Conservation (phyloP, 345 rosid genomes). For the Acer saccharum region DNA sequence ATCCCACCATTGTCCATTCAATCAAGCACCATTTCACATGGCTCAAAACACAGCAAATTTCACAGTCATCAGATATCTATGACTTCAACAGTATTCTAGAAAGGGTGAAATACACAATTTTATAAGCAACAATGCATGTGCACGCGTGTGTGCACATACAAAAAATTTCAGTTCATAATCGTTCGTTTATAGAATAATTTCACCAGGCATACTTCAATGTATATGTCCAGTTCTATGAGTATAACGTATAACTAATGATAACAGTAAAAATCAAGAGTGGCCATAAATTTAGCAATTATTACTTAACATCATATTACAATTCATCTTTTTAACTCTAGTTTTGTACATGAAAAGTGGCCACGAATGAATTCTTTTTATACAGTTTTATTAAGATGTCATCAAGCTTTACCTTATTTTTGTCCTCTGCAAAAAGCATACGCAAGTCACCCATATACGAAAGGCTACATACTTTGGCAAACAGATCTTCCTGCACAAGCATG, state of each 20-base stretch:
- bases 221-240: conserved; percentile 10
- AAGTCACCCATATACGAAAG: conserved; percentile 91
- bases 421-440: conserved; percentile 94
- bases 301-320: background rate
- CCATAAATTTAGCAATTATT: background rate
- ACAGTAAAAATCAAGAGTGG: background rate
- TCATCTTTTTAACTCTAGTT: background rate
- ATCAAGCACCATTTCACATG: background rate
- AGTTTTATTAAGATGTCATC: background rate
- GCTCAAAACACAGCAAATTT: background rate
- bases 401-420: conserved; percentile 67
- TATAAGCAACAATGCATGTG: background rate
- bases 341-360: background rate
- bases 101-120: background rate
- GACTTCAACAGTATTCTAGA: background rate
- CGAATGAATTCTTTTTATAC: background rate
- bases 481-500: conserved; percentile 64
- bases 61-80: background rate
- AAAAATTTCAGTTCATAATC: background rate
- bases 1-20: background rate
- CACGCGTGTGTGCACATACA: background rate
- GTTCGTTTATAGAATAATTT: background rate
- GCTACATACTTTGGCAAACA: conserved; percentile 82
- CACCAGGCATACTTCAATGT: background rate
- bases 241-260: background rate